Conservation (phyloP, 2,329 filamentous ascomycete species). For the Apiospora arundinis region DNA sequence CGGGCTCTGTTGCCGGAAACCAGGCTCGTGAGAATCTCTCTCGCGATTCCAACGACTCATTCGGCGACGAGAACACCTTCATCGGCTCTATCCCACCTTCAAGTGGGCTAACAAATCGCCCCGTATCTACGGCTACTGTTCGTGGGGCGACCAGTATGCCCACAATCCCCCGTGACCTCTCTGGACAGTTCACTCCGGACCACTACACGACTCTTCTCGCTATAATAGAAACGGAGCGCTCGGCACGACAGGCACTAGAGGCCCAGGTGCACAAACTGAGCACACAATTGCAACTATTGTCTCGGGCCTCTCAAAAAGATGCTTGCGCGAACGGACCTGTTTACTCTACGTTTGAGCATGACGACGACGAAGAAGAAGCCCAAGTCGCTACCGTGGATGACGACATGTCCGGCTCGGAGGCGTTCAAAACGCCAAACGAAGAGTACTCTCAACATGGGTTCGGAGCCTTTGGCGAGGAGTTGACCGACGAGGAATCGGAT, state of each 20-base stretch:
- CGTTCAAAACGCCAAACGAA: slow-evolving; percentile 59
- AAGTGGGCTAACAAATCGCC: slow-evolving; percentile 40
- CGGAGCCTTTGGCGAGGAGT: slow-evolving; percentile 51
- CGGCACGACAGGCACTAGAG: slow-evolving; percentile 61
- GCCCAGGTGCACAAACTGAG: slow-evolving; percentile 60
- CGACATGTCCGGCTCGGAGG: slow-evolving; percentile 47
- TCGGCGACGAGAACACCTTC: slow-evolving; percentile 54
- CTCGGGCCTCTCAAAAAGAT: slow-evolving; percentile 45
- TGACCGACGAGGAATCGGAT: slow-evolving; percentile 45
- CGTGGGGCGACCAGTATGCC: slow-evolving; percentile 55
- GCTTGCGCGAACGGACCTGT: slow-evolving; percentile 41
- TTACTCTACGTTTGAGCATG: slow-evolving; percentile 48
- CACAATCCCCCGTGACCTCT: slow-evolving; percentile 42
- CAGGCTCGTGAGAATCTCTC: slow-evolving; percentile 42
- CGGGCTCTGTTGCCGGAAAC: background rate
- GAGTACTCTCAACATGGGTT: slow-evolving; percentile 46
- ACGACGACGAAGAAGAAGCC: slow-evolving; percentile 49
- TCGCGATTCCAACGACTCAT: slow-evolving; percentile 51
- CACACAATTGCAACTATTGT: slow-evolving; percentile 55
- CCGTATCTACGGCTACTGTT: slow-evolving; percentile 54
- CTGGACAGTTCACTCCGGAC: slow-evolving; percentile 47
- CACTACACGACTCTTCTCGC: slow-evolving; percentile 57
- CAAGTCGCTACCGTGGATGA: slow-evolving; percentile 34
- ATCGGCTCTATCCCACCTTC: slow-evolving; percentile 47
- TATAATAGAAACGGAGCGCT: slow-evolving; percentile 63